These are phyloP conservation scores for Graphium sp. DNA, from an alignment of 2,329 filamentous ascomycete genomes.

Conservation along the genomic window DNA sequence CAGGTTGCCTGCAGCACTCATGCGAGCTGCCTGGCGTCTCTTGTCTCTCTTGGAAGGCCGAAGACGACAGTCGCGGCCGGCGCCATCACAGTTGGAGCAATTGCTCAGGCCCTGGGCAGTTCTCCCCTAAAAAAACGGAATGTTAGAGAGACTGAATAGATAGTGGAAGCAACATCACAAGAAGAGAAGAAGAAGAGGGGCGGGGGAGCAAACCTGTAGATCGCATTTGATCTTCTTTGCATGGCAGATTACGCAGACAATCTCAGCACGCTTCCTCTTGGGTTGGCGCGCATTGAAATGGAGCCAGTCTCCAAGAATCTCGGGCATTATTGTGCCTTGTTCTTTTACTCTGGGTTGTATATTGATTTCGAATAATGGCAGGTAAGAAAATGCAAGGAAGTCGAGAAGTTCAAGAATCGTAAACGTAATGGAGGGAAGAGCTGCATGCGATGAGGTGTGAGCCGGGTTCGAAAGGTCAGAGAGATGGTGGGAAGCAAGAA, in stretches of 20 bases:
- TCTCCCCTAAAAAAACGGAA: constrained; percentile 5
- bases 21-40: constrained; percentile 7
- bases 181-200: not conserved
- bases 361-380: no score
- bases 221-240: constrained; percentile 18
- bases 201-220: constrained; percentile 9
- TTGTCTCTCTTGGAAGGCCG: constrained; percentile 13
- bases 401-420: no score
- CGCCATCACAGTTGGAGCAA: constrained; percentile 12
- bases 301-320: constrained; percentile 14
- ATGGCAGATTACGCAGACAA: constrained; percentile 14
- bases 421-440: no score
- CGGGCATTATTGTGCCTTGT: constrained; percentile 11
- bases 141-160: not conserved
- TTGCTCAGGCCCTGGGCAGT: constrained; percentile 8
- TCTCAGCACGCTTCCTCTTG: constrained; percentile 15
- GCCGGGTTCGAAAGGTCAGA: no score
- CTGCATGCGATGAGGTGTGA: no score
- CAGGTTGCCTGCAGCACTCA: no score
- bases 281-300: constrained; percentile 13
- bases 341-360: no score
- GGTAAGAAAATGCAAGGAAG: no score
- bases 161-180: not conserved
- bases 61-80: constrained; percentile 11
- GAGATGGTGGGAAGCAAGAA: no score